Percentiles rank a stretch among this genome's conserved stretches.
phyloP scores from a whole-genome alignment of 257 asterid genomes.

The Gynochthodes officinalis region DNA sequence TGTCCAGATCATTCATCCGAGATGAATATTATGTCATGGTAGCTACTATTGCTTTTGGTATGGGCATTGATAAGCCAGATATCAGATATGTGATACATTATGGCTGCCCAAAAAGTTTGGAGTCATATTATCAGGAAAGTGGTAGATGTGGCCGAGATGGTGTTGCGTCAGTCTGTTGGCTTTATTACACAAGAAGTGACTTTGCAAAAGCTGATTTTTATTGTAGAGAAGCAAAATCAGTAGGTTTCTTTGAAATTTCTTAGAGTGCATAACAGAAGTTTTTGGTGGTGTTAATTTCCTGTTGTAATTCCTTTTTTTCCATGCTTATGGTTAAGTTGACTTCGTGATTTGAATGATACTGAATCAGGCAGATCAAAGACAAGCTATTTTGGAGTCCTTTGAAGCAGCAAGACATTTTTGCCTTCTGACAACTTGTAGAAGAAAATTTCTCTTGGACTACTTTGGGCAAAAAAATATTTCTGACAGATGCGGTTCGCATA shows the following conservation, averaged over 20 bases:
- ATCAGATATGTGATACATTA: constrained; percentile 84
- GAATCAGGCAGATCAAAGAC: constrained; percentile 71
- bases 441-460: constrained; percentile 79
- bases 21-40: constrained; percentile 94
- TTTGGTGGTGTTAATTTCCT: not conserved
- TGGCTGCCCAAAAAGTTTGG: constrained; percentile 98
- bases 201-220: constrained; percentile 79
- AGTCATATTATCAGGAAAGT: constrained; percentile 97
- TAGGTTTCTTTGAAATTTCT: constrained; percentile 33
- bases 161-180: constrained; percentile 78
- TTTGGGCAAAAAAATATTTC: constrained; percentile 61
- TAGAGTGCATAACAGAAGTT: constrained; percentile 10
- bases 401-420: constrained; percentile 75
- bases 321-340: constrained; percentile 9
- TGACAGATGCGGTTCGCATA: constrained; percentile 59
- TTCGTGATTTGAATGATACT: constrained; percentile 16
- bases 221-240: constrained; percentile 75
- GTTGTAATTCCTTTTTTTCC: not conserved
- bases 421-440: constrained; percentile 80
- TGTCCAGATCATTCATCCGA: constrained; percentile 80
- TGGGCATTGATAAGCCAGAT: constrained; percentile 98
- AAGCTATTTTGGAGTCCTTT: constrained; percentile 75
- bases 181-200: constrained; percentile 79
- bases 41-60: constrained; percentile 96
- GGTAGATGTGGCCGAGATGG: constrained; percentile 99